Conservation (phyloP, 768 basidiomycete species). For the Xerocomus potaroensis region DNA sequence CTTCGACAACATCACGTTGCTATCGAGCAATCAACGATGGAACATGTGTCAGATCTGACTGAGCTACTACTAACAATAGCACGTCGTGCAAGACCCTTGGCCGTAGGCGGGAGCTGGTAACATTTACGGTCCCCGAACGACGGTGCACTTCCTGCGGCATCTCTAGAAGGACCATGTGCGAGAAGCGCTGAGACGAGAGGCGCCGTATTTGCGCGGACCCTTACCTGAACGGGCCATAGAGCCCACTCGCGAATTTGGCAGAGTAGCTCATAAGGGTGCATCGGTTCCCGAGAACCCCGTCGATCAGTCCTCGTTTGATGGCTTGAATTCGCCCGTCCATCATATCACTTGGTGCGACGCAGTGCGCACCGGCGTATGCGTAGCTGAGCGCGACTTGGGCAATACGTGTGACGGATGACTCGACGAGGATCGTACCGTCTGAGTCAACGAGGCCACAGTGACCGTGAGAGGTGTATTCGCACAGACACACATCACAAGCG, state of each 20-base stretch:
- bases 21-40: conserved; percentile 29
- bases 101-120: conserved; percentile 91
- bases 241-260: conserved; percentile 92
- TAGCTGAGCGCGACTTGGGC: conserved; percentile 91
- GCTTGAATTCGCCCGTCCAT: conserved; percentile 94
- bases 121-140: conserved; percentile 96
- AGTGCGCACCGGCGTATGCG: conserved; percentile 93
- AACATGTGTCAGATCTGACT: not conserved
- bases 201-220: conserved; percentile 15
- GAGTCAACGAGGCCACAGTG: conserved; percentile 82
- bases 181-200: not conserved
- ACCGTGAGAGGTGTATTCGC: conserved; percentile 98
- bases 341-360: conserved; percentile 99
- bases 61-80: conserved; percentile 69
- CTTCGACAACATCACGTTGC: conserved; percentile 86
- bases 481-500: conserved; percentile 95
- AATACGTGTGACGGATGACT: conserved; percentile 79
- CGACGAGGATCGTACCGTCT: conserved; percentile 75
- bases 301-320: conserved; percentile 85
- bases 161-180: no score
- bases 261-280: conserved; percentile 96
- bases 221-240: conserved; percentile 96
- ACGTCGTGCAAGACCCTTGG: conserved; percentile 84
- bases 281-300: conserved; percentile 78
- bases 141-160: conserved; percentile 96